Evolutionary conservation across 1,139 yeast genomes (phyloP).

Genomic region (Candida sp.): DNA sequence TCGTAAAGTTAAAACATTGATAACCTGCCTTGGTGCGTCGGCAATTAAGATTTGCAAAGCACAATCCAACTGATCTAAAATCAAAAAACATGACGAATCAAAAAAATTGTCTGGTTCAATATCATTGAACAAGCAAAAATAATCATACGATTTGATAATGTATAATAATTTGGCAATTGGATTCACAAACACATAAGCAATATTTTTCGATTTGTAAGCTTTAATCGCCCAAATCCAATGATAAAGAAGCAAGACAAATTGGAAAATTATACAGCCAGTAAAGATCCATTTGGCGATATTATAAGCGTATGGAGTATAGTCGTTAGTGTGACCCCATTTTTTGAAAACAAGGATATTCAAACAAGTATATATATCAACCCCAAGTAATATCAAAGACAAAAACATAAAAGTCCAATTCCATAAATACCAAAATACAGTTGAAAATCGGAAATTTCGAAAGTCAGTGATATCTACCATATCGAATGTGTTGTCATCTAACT

Average conservation of each 20-base stretch:
- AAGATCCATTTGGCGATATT: conserved; percentile 72
- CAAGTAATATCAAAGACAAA: conserved; percentile 58
- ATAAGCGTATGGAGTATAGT: conserved; percentile 57
- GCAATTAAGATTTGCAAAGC: conserved; percentile 67
- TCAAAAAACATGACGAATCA: conserved; percentile 67
- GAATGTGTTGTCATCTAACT: conserved; percentile 40
- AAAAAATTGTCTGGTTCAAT: conserved; percentile 64
- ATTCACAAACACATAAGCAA: conserved; percentile 71
- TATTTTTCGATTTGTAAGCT: conserved; percentile 57
- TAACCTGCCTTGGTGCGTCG: conserved; percentile 86
- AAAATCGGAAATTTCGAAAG: conserved; percentile 53
- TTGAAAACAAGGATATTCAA: conserved; percentile 71
- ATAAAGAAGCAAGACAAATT: conserved; percentile 55
- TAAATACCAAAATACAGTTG: conserved; percentile 54
- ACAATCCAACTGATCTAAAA: conserved; percentile 63
- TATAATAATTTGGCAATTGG: conserved; percentile 57
- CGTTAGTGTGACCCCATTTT: conserved; percentile 59
- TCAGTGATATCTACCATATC: conserved; percentile 37
- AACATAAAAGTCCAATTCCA: conserved; percentile 48
- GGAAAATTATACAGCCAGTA: conserved; percentile 80
- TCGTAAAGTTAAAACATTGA: conserved; percentile 72
- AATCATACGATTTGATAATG: conserved; percentile 54
- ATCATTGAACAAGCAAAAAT: conserved; percentile 69
- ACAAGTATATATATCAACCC: conserved; percentile 78
- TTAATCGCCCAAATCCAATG: conserved; percentile 60